phyloP scores from a whole-genome alignment of 2,329 filamentous ascomycete genomes.

The Cordyceps pruinosa region DNA sequence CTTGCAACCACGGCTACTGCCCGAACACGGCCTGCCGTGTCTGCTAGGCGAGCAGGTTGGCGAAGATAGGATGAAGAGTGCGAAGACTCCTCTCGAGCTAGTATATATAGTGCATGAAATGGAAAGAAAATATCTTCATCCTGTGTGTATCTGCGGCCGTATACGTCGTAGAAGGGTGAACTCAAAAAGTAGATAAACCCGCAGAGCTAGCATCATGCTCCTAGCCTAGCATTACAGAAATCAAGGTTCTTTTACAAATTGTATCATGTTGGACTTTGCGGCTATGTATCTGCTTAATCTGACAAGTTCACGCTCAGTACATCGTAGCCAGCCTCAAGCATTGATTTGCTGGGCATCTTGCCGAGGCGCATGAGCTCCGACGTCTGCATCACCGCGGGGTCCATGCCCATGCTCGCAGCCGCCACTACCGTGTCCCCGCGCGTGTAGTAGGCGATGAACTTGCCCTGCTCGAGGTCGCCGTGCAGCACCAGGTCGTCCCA shows the following conservation, averaged over 20 bases:
- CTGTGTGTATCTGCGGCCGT: too few relatives aligned
- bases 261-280: not conserved
- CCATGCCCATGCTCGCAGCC: slow-evolving; percentile 82
- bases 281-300: slow-evolving; percentile 16
- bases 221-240: not conserved
- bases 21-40: slow-evolving; percentile 26
- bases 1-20: slow-evolving; percentile 41
- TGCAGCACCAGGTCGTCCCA: slow-evolving; percentile 81
- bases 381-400: slow-evolving; percentile 76
- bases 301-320: slow-evolving; percentile 37
- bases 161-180: too few relatives aligned
- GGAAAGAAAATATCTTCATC: not conserved
- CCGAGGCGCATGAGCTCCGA: slow-evolving; percentile 78
- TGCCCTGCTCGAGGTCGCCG: slow-evolving; percentile 67
- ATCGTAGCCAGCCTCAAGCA: slow-evolving; percentile 59
- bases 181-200: too few relatives aligned
- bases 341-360: slow-evolving; percentile 76
- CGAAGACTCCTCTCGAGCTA: too few relatives aligned
- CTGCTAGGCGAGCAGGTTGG: slow-evolving; percentile 11
- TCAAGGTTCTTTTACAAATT: not conserved
- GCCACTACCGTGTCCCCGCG: slow-evolving; percentile 83
- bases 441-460: slow-evolving; percentile 85
- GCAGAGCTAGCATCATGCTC: too few relatives aligned
- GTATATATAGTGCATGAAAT: not conserved
- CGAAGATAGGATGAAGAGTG: not conserved